Evolutionary conservation across 2,329 filamentous ascomycete species (phyloP), one percentile per base, ranked within the genome.

Genomic region (Zopfia rhizophila): DNA sequence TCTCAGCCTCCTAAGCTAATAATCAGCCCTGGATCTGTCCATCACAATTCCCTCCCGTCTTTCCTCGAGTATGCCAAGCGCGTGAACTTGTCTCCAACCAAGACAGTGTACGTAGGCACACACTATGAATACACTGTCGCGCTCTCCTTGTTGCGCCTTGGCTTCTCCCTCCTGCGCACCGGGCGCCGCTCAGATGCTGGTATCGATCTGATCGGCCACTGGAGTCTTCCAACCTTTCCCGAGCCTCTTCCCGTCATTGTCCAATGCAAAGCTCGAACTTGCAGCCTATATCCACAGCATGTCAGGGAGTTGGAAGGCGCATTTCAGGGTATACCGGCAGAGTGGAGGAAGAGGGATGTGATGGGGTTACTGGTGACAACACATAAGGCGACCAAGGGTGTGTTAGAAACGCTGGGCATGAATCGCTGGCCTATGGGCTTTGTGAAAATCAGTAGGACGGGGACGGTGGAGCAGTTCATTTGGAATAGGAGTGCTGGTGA

Each of bases 271-370:
- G 82, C 79, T 1, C 75, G 81, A 11, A 66, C 75, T 13, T 72
- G 76, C 32, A 68, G 78, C 10, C 77, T 82, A 0, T 60, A 58
- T 3, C 89, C 89, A 0, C 73, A 78, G 22, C 75, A 84, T 33
- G 73, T 90, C 7, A 82, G 89, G n/a, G 89, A 93, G 72, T 79
- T 93, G 3, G 89, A 91, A 64, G 93, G 93, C 3, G 84, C 90
- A 0, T 88, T 94, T 62, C 79, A 80, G 1, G 86, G 85, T 10
- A 88, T 89, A 5, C 91, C 91, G 1, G 74, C 80, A 0, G 87
- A 86, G 0, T 96, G 89, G 89, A 78, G 84, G 40, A 83, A 81
- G 0, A 68, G 76, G 1, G 84, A 89, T 5, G 69, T 72, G 2
- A 68, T 96, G 23, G 92, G 85, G 0, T 63, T 96, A 12, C 72